Base-by-base conservation (phyloP, 202 grass and related monocot genomes). In the Elaeis oleifera region DNA sequence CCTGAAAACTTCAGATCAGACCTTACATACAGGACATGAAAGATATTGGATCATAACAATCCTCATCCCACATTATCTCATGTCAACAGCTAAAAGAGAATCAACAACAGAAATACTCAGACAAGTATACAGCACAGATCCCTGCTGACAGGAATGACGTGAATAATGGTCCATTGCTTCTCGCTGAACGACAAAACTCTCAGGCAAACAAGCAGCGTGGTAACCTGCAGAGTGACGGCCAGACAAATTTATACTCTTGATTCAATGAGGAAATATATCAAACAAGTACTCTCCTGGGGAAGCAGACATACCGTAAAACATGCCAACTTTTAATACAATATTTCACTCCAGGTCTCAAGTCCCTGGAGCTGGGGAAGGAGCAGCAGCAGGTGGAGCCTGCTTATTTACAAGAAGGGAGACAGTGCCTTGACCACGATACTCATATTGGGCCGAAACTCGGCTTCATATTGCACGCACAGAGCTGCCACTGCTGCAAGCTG, bases 341-440 rank as follows among this genome's bases (percentile, higher is more conserved):
- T 44, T 44, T 44, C 36, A 44, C 13, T 14, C 36, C 9, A 5
- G 1, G 52, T 53, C 52, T 85, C 76, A 95, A 61, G 67, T 58
- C 26, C 68, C 71, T 64, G 59, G 58, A 72, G 71, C 56, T 57
- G 54, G 74, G 57, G 60, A 36, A 58, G 56, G 56, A 82, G 72
- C 60, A 20, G 24, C 17, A 3, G 77, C 36, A 6, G 72, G n/a
- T 39, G 63, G 59, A 3, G 78, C 79, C 9, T 49, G 74, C 57
- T 79, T 89, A 49, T 89, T 67, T 48, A 71, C 73, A 60, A 89
- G 70, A 76, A 95, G 83, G 85, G 82, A 23, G 80, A 89, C 51
- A 95, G 85, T 6, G 85, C 90, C 67, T 95, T 89, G 32, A 95
- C 85, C 13, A 89, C 82, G 18, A 89, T 95, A 74, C 90, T 89